Evolutionary conservation across 192 early-diverging fungal genomes (phyloP).

Genomic region (Radiomyces spectabilis): DNA sequence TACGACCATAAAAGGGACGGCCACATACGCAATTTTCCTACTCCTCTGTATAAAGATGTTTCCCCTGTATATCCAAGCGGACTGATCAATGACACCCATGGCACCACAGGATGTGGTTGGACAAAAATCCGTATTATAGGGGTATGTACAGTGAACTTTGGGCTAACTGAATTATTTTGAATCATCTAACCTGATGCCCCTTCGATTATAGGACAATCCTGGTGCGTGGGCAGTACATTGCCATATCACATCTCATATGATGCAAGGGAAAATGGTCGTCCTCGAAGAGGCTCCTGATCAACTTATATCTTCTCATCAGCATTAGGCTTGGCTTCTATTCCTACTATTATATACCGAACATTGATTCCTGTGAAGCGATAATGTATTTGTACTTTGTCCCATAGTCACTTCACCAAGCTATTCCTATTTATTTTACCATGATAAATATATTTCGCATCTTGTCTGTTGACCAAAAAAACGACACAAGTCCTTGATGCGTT

Average conservation of each 20-base stretch:
- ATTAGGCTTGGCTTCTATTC: too few relatives aligned
- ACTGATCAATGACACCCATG: background rate
- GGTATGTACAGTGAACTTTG: background rate
- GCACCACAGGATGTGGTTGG: constrained; percentile 5
- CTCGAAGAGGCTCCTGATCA: constrained; percentile 11
- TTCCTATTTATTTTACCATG: too few relatives aligned
- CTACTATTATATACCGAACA: too few relatives aligned
- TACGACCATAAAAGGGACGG: background rate
- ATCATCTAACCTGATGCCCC: background rate
- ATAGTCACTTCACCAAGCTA: too few relatives aligned
- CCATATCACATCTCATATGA: constrained; percentile 19
- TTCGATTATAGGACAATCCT: constrained; percentile 10
- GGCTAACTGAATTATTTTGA: background rate
- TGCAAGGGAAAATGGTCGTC: constrained; percentile 15
- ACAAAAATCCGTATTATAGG: constrained; percentile 8
- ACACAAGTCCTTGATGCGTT: too few relatives aligned
- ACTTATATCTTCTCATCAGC: too few relatives aligned
- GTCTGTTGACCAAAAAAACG: too few relatives aligned
- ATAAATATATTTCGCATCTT: too few relatives aligned
- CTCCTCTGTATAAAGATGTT: constrained; percentile 4
- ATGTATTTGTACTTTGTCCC: too few relatives aligned
- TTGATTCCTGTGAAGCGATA: too few relatives aligned
- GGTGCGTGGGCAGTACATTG: constrained; percentile 22
- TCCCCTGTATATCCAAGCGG: constrained; percentile 6
- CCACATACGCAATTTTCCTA: background rate